These are phyloP conservation scores for Fusarium sp. DNA, from an alignment of 2,329 filamentous ascomycete species.

Conservation along the genomic window DNA sequence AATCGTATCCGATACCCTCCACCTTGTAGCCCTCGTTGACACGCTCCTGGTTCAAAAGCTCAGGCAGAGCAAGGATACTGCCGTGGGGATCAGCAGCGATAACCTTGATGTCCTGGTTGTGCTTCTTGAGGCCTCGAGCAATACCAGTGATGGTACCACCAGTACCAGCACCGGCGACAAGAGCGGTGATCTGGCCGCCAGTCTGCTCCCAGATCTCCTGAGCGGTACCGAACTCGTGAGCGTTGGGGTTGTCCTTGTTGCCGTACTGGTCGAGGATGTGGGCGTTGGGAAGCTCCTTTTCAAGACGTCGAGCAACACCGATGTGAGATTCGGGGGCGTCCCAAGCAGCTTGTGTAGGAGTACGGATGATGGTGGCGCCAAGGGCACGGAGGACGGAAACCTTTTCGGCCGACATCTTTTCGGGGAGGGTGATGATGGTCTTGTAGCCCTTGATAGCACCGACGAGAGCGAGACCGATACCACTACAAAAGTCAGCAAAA, in stretches of 20 bases:
- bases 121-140: slow-evolving; percentile 85
- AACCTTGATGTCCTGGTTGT: slow-evolving; percentile 86
- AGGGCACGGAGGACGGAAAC: slow-evolving; percentile 93
- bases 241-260: slow-evolving; percentile 90
- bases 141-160: slow-evolving; percentile 95
- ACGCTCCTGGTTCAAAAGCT: slow-evolving; percentile 80
- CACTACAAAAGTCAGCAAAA: slow-evolving; percentile 55
- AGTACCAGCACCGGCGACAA: slow-evolving; percentile 93
- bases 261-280: slow-evolving; percentile 98
- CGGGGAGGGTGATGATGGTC: slow-evolving; percentile 97
- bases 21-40: slow-evolving; percentile 94
- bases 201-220: slow-evolving; percentile 97
- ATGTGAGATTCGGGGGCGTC: slow-evolving; percentile 97
- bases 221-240: slow-evolving; percentile 93
- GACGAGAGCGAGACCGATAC: slow-evolving; percentile 93
- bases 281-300: slow-evolving; percentile 96
- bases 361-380: slow-evolving; percentile 96
- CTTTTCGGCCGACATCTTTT: slow-evolving; percentile 99
- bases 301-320: slow-evolving; percentile 86
- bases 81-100: slow-evolving; percentile 93
- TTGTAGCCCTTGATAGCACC: slow-evolving; percentile 97
- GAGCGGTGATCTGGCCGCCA: slow-evolving; percentile 79
- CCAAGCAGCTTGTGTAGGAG: slow-evolving; percentile 93
- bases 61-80: slow-evolving; percentile 88
- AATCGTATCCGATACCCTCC: slow-evolving; percentile 98